These are phyloP conservation scores for Mycena filopes DNA, from an alignment of 768 basidiomycete genomes.

Conservation along the genomic window DNA sequence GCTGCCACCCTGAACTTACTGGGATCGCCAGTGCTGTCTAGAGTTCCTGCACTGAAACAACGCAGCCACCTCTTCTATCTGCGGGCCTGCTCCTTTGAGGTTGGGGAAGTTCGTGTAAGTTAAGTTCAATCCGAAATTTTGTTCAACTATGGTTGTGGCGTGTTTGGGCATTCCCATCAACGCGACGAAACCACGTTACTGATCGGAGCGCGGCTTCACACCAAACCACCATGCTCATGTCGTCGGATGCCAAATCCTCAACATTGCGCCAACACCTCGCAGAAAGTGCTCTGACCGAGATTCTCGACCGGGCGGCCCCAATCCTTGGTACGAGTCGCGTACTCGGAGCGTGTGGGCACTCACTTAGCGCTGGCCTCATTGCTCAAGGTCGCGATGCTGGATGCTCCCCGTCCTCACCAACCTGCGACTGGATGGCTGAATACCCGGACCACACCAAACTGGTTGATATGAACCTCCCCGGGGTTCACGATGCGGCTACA, in stretches of 20 bases:
- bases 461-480: slow-evolving; percentile 63
- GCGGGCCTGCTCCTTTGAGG: no score
- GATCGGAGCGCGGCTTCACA: no score
- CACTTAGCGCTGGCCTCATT: no score
- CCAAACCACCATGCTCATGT: neutral
- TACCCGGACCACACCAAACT: slow-evolving; percentile 54
- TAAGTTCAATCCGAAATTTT: no score
- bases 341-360: neutral
- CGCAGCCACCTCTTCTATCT: no score
- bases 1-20: no score
- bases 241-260: neutral
- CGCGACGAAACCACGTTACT: no score
- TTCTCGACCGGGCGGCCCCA: slow-evolving; percentile 44
- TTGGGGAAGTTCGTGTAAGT: no score
- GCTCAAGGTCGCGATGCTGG: slow-evolving; percentile 40
- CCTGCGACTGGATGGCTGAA: slow-evolving; percentile 59
- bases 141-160: no score
- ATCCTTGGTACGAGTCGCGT: slow-evolving; percentile 38
- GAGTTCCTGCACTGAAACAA: no score
- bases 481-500: slow-evolving; percentile 61
- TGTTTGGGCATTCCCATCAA: no score
- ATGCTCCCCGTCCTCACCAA: slow-evolving; percentile 45
- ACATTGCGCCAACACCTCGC: slow-evolving; percentile 17
- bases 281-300: slow-evolving; percentile 40
- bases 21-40: no score